A percentile compares a stretch with the other conserved stretches of the same genome.
Evolutionary conservation across 305 asterid species (phyloP).

Genomic region (Rubia peregrina): DNA sequence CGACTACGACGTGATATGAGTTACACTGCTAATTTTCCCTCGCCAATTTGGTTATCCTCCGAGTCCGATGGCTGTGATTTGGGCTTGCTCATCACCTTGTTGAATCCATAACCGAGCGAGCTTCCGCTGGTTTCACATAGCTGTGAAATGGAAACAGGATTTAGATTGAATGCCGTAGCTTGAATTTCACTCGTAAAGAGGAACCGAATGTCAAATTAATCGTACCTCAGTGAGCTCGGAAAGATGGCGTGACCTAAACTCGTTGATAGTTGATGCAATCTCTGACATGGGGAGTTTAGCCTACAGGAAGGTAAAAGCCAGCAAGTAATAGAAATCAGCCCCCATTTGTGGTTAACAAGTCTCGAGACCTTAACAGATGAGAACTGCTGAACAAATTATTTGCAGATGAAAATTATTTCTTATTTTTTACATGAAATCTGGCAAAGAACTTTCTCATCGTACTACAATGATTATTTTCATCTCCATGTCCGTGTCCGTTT

Average conservation of each 20-base stretch:
- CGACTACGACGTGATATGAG: not conserved
- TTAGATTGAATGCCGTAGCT: not conserved
- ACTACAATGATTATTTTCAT: not conserved
- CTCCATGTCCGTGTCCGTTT: too few relatives aligned
- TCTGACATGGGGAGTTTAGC: conserved; percentile 86
- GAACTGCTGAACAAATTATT: not conserved
- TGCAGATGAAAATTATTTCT: not conserved
- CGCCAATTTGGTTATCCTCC: conserved; percentile 57
- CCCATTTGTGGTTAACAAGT: too few relatives aligned
- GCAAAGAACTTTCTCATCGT: not conserved
- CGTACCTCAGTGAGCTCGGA: conserved; percentile 98
- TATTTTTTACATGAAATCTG: not conserved
- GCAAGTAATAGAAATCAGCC: not conserved
- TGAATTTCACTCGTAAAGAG: not conserved
- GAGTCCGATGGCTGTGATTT: conserved; percentile 49
- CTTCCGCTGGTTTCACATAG: conserved; percentile 79
- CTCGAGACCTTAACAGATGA: not conserved
- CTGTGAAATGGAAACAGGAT: conserved; percentile 35
- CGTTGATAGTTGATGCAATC: conserved; percentile 90
- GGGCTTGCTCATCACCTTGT: conserved; percentile 52
- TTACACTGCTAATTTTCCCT: conserved; percentile 51
- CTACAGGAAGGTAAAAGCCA: conserved; percentile 26
- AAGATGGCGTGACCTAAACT: conserved; percentile 94
- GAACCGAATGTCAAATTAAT: conserved; percentile 7
- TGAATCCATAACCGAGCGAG: conserved; percentile 87